Evolutionary conservation across 2,329 filamentous ascomycete species (phyloP).

Genomic region (Bipolaris zeicola): DNA sequence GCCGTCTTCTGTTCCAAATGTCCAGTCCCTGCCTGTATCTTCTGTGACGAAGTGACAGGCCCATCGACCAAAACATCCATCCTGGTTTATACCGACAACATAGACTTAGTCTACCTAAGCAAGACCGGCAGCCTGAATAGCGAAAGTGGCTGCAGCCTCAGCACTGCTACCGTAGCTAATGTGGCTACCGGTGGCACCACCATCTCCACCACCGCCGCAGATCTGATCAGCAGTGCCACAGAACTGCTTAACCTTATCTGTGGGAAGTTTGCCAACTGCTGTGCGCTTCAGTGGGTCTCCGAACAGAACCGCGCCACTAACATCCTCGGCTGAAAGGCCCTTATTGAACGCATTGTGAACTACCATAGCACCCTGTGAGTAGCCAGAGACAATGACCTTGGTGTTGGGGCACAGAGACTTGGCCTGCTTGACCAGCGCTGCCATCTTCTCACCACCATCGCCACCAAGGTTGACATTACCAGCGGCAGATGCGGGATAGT

Average conservation of each 20-base stretch:
- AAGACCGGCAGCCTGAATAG: conserved; percentile 33
- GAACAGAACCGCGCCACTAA: conserved; percentile 37
- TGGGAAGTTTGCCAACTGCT: conserved; percentile 25
- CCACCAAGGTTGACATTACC: conserved; percentile 35
- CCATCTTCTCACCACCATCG: conserved; percentile 37
- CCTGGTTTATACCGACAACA: not conserved
- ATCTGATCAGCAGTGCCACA: conserved; percentile 34
- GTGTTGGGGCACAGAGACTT: conserved; percentile 38
- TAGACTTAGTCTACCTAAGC: conserved; percentile 6
- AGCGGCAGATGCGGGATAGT: conserved; percentile 36
- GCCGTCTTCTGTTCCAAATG: not conserved
- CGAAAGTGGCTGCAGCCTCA: conserved; percentile 34
- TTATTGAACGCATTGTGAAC: conserved; percentile 40
- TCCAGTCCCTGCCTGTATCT: not conserved
- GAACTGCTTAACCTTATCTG: conserved; percentile 35
- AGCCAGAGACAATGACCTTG: conserved; percentile 42
- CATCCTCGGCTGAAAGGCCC: conserved; percentile 28
- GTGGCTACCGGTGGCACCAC: conserved; percentile 35
- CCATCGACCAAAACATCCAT: not conserved
- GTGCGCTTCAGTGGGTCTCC: conserved; percentile 40
- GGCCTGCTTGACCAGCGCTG: conserved; percentile 28
- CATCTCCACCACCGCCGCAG: conserved; percentile 33
- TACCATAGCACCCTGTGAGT: conserved; percentile 43
- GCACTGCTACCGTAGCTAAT: conserved; percentile 38
- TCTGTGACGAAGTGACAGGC: no score